Base-by-base conservation (phyloP, 2,329 filamentous ascomycete genomes). In the Aquanectria penicillioides region DNA sequence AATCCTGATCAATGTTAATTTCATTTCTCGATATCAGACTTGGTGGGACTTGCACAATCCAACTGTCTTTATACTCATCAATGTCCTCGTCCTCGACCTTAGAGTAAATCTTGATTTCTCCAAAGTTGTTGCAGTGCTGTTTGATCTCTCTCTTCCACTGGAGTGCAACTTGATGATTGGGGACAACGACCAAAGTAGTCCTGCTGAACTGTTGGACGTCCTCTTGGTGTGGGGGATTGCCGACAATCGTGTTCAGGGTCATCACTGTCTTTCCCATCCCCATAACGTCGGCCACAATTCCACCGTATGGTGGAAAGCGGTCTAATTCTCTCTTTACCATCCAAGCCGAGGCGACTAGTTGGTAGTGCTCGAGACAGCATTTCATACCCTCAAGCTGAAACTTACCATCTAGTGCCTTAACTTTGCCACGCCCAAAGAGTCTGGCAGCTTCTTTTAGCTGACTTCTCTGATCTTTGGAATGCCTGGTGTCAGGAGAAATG, bases 211-310 rank as follows among this genome's bases (percentile, higher is more conserved):
- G 57, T 0, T 44, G 26, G 0, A 46, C 43, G 5, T 82, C 75
- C 17, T 81, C 75, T 9, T 77, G 57, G 0, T 75, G 64, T 0
- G 78, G 81, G 0, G 79, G 80, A 9, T 88, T 83, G 1, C 85
- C 84, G 1, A 90, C 78, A 54, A 95, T 89, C 26, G 95, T 81
- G 1, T 92, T 85, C n/a, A 97, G 80, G 22, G 87, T 86, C 64
- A 92, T 90, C 10, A 97, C 86, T 13, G 87, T 90, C 71, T 90
- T 90, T 0, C 88, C 88, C 1, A 90, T 70, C 0, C 88, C 88
- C 85, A 89, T 88, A 22, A 82, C 81, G 65, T 90, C 86, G 0
- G 83, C 84, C 0, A 89, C 64, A 2, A 90, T 76, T 0, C 87
- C 87, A 3, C 87, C 87, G 66, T 86, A 88, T 79, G 83, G 26